Base-by-base conservation (phyloP, 2,329 filamentous ascomycete species). In the Myriosclerotinia curreyana region DNA sequence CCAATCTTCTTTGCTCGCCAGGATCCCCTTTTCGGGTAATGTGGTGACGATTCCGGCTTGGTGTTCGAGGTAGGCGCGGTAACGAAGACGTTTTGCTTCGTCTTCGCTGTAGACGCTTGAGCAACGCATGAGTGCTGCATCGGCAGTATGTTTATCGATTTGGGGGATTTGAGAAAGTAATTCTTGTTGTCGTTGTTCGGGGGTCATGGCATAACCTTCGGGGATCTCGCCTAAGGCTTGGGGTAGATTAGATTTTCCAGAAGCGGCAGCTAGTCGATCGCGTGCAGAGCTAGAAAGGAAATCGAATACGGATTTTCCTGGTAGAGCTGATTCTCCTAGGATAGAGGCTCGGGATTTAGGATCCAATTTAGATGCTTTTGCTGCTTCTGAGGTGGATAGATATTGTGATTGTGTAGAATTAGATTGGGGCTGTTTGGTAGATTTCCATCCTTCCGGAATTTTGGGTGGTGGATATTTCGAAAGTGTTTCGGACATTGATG, bases 251-350 rank as follows among this genome's bases (percentile, higher is more conserved):
- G 77, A 77, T 64, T 87, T 92, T 1, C 93, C 93, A 2, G 91
- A 92, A 0, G 87, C 87, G 14, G 85, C 82, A 3, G 83, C 92
- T 52, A 99, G 83, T 34, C 88, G 86, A 60, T 94, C 88, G 66
- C 95, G 86, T 4, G 90, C 86, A 42, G 89, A 83, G 0, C 91
- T 82, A 0, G 90, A 90, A 69, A 99, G 83, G 76, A 90, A 99
- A 76, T 98, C 93, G 75, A 98, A 99, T 3, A 99, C 87, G 0
- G 95, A 98, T 78, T 98, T 97, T 0, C 92, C 91, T 0, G 93
- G 93, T 0, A 98, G 79, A 44, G 86, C 83, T 48, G 85, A 81
- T 77, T 97, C 94, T 44, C 93, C 93, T 1, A 98, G 81, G 0
- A 96, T 80, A 5, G 86, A 86, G 15, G 92, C 93, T 67, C 95